These are phyloP conservation scores for Marsdenia floribunda DNA, from an alignment of 257 asterid genomes.

Conservation along the genomic window DNA sequence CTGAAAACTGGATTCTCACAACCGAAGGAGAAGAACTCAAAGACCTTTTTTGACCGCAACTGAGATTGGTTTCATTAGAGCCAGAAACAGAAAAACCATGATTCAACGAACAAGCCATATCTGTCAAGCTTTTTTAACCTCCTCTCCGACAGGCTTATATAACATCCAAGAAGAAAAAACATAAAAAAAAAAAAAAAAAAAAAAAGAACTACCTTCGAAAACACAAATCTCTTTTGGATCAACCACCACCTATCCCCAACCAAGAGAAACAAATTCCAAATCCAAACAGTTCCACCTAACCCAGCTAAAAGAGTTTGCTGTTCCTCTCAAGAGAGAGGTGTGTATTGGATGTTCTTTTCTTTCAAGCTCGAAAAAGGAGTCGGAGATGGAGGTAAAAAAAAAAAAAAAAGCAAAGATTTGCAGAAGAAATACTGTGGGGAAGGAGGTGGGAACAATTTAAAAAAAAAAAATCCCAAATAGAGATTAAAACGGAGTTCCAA, in stretches of 20 bases:
- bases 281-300: neutral
- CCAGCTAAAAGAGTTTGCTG: neutral
- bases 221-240: conserved; percentile 23
- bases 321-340: neutral
- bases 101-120: conserved; percentile 60
- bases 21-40: conserved; percentile 33
- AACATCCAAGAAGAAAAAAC: conserved; percentile 18
- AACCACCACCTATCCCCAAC: conserved; percentile 20
- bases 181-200: too few relatives aligned
- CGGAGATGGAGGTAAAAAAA: neutral
- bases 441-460: too few relatives aligned
- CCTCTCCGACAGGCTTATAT: conserved; percentile 18
- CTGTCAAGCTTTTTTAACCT: conserved; percentile 12
- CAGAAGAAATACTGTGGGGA: neutral
- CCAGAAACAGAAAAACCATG: conserved; percentile 48
- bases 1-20: conserved; percentile 40
- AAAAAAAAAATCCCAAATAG: neutral
- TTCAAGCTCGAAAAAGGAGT: neutral
- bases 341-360: neutral
- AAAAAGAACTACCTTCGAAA: conserved; percentile 10
- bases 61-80: conserved; percentile 27
- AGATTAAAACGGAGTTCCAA: neutral
- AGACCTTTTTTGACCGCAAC: conserved; percentile 28
- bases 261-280: neutral
- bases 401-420: neutral